Base-by-base conservation (phyloP, 768 basidiomycete species). In the Xerocomus potaroensis region DNA sequence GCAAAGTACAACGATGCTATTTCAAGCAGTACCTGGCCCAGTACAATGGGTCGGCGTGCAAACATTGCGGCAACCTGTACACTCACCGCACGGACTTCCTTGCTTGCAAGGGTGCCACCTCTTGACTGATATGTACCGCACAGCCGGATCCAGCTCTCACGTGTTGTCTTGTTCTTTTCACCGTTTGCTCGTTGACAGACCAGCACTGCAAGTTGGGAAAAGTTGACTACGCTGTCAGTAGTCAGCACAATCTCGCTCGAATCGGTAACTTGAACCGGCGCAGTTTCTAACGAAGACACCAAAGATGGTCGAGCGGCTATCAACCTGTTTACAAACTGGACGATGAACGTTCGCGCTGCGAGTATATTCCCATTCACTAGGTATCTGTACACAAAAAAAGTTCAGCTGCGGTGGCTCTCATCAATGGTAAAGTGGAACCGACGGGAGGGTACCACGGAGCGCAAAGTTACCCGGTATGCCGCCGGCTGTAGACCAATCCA, bases 311-410 rank as follows among this genome's bases (percentile, higher is more conserved):
- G 63, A 15, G 73, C 66, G 16, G 73, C 60, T 37, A 84, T 72
- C 6, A 89, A 69, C 47, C 79, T 78, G 41, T 83, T 74, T 39
- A 84, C 74, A 64, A 87, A 91, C 40, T 83, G 79, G n/a, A 76
- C 72, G 62, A 95, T 83, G 74, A 97, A 96, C n/a, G 86, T 81
- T n/a, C 82, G 81, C 4, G 95, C 90, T 4, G 89, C 89, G n/a
- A 91, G 80, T 59, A 99, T 85, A 53, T 92, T 92, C 14, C 91
- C 90, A 43, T 91, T 89, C 51, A 78, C 78, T 19, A 93, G 72
- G 58, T 88, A 89, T 47, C 87, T 90, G 57, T 14, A 29, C 18
- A 32, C 40, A 26, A 44, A 36, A 47, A 23, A 39, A 21, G 18
- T 21, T 61, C 12, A 52, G 35, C 31, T 14, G 51, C 14, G 23